These are phyloP conservation scores for Eremochloa ophiuroides DNA, from an alignment of 176 grass and related monocot genomes.

Conservation along the genomic window DNA sequence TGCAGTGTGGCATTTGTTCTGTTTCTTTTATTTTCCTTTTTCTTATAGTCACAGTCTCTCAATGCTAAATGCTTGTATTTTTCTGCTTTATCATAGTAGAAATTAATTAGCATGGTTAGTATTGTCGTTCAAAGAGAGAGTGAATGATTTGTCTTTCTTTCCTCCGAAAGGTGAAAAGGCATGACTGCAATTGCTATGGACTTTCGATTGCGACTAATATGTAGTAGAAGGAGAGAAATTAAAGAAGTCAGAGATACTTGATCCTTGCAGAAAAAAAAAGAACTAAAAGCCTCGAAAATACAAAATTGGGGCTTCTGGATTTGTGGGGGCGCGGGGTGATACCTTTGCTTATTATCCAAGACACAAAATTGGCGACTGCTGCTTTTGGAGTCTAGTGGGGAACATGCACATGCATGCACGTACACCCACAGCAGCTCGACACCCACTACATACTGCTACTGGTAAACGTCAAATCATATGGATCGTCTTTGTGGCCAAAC, in stretches of 20 bases:
- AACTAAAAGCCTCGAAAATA: background rate
- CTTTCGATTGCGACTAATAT: background rate
- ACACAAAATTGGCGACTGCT: background rate
- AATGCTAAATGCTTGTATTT: no score
- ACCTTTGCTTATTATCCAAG: constrained; percentile 32
- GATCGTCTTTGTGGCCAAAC: background rate
- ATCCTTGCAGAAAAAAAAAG: background rate
- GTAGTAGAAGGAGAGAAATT: background rate
- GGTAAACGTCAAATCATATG: background rate
- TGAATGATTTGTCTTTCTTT: background rate
- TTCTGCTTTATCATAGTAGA: background rate
- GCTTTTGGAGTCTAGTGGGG: constrained; percentile 28
- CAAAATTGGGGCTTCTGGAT: background rate
- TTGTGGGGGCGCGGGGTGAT: no score
- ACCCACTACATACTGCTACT: background rate
- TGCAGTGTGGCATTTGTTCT: no score
- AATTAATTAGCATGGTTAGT: background rate
- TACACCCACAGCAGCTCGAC: constrained; percentile 16
- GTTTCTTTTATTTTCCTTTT: no score
- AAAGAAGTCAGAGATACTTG: background rate
- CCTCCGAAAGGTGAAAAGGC: background rate
- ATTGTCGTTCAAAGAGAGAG: background rate
- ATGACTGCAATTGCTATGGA: background rate
- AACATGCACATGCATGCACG: constrained; percentile 38
- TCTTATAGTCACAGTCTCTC: no score